Conservation (phyloP, 2,329 filamentous ascomycete genomes). For the Chrysosporium queenslandicum region DNA sequence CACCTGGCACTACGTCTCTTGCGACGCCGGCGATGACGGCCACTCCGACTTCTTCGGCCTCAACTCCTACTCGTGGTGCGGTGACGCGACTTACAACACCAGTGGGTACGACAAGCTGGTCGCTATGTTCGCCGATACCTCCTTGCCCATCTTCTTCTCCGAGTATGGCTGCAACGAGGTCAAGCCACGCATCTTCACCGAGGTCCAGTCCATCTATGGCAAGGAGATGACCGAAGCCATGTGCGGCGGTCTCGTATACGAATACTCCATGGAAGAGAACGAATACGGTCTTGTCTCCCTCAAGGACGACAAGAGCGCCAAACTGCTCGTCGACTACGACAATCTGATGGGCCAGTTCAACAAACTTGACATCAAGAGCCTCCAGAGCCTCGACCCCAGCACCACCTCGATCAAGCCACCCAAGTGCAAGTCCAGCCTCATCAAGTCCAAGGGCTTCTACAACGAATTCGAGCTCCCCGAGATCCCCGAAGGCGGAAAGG, state of each 20-base stretch:
- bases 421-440: conserved; percentile 56
- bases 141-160: conserved; percentile 56
- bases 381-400: conserved; percentile 54
- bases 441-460: conserved; percentile 57
- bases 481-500: conserved; percentile 56
- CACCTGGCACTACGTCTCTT: conserved; percentile 53
- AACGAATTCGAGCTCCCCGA: conserved; percentile 68
- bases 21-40: conserved; percentile 41
- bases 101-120: conserved; percentile 50
- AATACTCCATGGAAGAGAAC: conserved; percentile 41
- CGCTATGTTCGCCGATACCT: conserved; percentile 48
- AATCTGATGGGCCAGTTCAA: conserved; percentile 66
- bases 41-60: conserved; percentile 55
- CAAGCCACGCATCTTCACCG: conserved; percentile 48
- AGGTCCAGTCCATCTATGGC: conserved; percentile 52
- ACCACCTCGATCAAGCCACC: conserved; percentile 49
- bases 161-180: conserved; percentile 58
- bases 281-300: conserved; percentile 52
- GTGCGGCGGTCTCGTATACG: conserved; percentile 48
- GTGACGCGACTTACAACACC: conserved; percentile 45
- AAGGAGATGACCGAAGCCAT: conserved; percentile 49
- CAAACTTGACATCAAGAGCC: conserved; percentile 58
- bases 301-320: conserved; percentile 43
- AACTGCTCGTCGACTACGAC: conserved; percentile 56
- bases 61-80: conserved; percentile 62